Evolutionary conservation across 2,329 filamentous ascomycete genomes (phyloP), one percentile per base, ranked within the genome.

Genomic region (Ilyonectria mors-panacis): DNA sequence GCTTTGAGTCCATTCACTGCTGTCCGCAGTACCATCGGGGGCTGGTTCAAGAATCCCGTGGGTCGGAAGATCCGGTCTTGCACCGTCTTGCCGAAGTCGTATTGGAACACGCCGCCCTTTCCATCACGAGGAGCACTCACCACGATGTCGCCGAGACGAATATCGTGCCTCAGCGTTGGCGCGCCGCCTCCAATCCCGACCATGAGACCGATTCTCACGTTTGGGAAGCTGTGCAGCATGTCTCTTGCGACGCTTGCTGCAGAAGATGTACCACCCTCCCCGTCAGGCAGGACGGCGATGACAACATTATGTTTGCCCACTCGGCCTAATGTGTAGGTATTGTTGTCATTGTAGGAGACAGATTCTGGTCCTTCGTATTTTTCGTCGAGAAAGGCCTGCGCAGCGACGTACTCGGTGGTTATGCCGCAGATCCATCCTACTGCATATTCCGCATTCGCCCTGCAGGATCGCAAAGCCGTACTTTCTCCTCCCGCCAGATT

Each of bases 1-100:
- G 30, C 59, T 30, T 60, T 48, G 5, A 73, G 59, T 1, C 37
- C 53, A 3, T 12, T 45, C 2, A 69, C 45, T 0, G 69, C 69
- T 2, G 57, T 39, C 4, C 57, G 62, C 0, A 74, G 51, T 3
- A 23, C 1, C 2, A 19, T 45, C 5, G 19, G 44, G 1, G 19
- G 30, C 6, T 33, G 30, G 30, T 33, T 33, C 10, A 33, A 33
- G 30, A 33, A 33, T 10, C 30, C 30, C 4, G 19, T 45, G 1
- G 12, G 4, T 45, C 10, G 19, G 19, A 45, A 45, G 19, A 1
- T 8, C 19, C 12, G 19, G 1, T 23, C 44, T 23, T 45, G 19
- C 8, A 45, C 19, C 19, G 19, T 12, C 9, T 45, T 45, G 5
- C 44, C 19, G 10, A 45, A 45, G 44, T 45, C 19, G 9, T 45